Evolutionary conservation across 2,329 filamentous ascomycete species (phyloP).

Genomic region (Apiospora pterosperma): DNA sequence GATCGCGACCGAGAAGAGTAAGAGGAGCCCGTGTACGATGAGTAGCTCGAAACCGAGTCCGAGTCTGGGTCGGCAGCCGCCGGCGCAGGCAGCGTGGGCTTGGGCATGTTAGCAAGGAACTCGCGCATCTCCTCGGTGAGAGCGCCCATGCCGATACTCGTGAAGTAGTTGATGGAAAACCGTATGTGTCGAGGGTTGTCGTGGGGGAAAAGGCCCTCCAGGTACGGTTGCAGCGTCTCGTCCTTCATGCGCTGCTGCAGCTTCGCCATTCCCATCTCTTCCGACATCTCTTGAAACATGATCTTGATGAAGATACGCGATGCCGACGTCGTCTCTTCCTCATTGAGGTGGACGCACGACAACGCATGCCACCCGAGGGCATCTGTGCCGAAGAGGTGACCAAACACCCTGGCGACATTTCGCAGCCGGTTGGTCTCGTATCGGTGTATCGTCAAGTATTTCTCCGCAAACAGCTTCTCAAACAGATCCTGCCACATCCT

Average conservation of each 20-base stretch:
- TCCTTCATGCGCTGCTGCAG: conserved; percentile 75
- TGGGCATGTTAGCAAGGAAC: conserved; percentile 83
- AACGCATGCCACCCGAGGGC: conserved; percentile 91
- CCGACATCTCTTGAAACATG: conserved; percentile 85
- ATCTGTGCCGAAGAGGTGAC: conserved; percentile 82
- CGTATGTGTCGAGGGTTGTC: conserved; percentile 88
- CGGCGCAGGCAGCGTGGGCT: conserved; percentile 71
- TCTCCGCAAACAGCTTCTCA: conserved; percentile 83
- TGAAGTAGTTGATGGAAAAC: conserved; percentile 99
- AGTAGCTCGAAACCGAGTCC: conserved; percentile 75
- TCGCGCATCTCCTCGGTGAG: conserved; percentile 96
- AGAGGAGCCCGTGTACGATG: conserved; percentile 65
- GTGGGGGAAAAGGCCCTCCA: conserved; percentile 83
- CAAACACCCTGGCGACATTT: conserved; percentile 94
- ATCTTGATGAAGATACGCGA: conserved; percentile 99
- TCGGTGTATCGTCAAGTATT: conserved; percentile 96
- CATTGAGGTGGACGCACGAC: conserved; percentile 81
- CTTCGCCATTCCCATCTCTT: conserved; percentile 80
- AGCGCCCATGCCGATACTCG: conserved; percentile 91
- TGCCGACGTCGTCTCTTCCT: conserved; percentile 94
- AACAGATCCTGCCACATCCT: conserved; percentile 92
- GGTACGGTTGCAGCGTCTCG: conserved; percentile 71
- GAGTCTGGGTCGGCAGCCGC: conserved; percentile 57
- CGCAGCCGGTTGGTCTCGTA: conserved; percentile 94
- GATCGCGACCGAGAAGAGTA: conserved; percentile 53